Base-by-base conservation (phyloP, 805 yeast species). In the Hanseniaspora lindneri region DNA sequence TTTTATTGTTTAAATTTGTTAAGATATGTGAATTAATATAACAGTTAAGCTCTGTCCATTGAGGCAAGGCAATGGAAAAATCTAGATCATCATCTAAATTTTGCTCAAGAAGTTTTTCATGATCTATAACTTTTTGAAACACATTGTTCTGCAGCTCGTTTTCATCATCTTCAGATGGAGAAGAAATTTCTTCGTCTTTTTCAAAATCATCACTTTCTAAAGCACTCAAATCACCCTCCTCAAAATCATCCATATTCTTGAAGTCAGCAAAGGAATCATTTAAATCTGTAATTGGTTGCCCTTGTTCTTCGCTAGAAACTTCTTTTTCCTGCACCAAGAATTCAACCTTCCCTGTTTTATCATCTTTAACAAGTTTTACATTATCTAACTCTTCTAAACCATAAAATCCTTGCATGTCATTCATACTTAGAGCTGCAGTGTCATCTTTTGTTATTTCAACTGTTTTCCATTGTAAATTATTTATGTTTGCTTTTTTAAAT, bases 301-400 rank as follows among this genome's bases (percentile, higher is more conserved):
- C 55, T 4, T 49, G 54, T 6, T 51, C 37, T 21, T 57, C 59
- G 1, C 56, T 24, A 39, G 54, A 60, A 39, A 54, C 59, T 10
- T 54, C 58, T 14, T 59, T 63, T 1, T 68, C 71, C 29, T 60
- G 68, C 9, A 70, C 71, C n/a, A 71, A 59, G 57, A 80, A 82
- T 47, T 74, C 74, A 0, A 81, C 78, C 44, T 69, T 66, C 13
- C 95, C 95, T 53, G 83, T 69, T 2, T 77, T 75, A 48, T 79
- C 71, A 20, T 49, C 42, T 52, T 83, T 77, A 6, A 89, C 88
- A 7, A 48, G 29, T 57, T 74, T 88, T 29, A 89, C 96, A 39
- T 96, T 96, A 50, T 86, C 96, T 44, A 92, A 72, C 61, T 89
- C 97, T 62, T 89, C 98, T 30, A 92, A 67, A 0, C 96, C 98